phyloP scores from a whole-genome alignment of 805 yeast genomes.

The Brettanomyces anomalus region DNA sequence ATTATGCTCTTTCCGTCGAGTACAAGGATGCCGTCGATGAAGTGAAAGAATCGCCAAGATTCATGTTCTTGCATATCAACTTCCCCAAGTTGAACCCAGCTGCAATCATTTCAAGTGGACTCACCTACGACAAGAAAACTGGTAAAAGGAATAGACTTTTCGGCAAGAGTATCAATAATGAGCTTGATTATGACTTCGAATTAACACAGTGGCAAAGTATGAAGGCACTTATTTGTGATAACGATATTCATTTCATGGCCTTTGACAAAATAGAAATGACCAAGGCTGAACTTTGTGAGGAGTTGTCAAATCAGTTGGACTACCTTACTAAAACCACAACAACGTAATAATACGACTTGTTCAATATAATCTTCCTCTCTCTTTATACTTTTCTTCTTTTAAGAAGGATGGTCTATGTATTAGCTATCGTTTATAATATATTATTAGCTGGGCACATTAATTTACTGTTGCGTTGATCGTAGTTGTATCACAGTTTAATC shows the following conservation, averaged over 20 bases:
- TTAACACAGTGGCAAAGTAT: conserved; percentile 48
- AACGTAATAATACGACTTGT: too few relatives aligned
- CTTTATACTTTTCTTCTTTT: too few relatives aligned
- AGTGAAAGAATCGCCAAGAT: conserved; percentile 9
- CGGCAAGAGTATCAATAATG: conserved; percentile 20
- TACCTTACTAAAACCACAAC: not conserved
- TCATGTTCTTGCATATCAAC: conserved; percentile 40
- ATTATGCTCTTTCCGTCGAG: conserved; percentile 29
- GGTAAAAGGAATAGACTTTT: conserved; percentile 11
- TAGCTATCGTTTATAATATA: too few relatives aligned
- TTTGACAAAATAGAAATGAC: conserved; percentile 10
- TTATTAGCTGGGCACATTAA: too few relatives aligned
- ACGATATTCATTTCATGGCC: conserved; percentile 16
- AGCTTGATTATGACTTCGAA: conserved; percentile 45
- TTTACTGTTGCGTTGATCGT: not conserved
- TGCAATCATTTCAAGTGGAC: not conserved
- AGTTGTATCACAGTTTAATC: not conserved
- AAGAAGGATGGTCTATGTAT: too few relatives aligned
- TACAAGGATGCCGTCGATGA: conserved; percentile 13
- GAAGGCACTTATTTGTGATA: conserved; percentile 28
- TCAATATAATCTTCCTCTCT: too few relatives aligned
- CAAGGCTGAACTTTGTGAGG: conserved; percentile 34
- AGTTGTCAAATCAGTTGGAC: not conserved
- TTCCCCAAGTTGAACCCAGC: conserved; percentile 46
- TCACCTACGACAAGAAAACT: conserved; percentile 29